Evolutionary conservation across 2,329 filamentous ascomycete species (phyloP).

Genomic region (Anisogramma anomala): DNA sequence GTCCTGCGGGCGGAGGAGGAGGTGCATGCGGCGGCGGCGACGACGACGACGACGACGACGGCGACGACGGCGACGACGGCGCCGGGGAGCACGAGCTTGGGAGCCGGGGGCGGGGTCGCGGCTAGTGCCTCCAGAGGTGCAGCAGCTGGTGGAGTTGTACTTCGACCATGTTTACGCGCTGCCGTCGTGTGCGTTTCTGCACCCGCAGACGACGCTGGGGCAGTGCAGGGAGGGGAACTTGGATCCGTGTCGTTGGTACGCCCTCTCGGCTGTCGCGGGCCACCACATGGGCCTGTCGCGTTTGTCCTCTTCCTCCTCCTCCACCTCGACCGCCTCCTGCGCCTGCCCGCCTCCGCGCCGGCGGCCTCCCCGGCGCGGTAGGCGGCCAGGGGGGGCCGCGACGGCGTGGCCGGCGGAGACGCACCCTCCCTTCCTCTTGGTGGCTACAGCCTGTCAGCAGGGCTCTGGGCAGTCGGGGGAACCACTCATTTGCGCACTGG

Average conservation of each 20-base stretch:
- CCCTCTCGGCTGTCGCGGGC: constrained; percentile 10
- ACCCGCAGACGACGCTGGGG: constrained; percentile 11
- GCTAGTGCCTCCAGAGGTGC: constrained; percentile 4
- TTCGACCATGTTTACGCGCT: constrained; percentile 11
- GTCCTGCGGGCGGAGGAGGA: constrained; percentile 1
- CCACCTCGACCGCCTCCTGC: no score
- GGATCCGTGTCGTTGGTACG: constrained; percentile 7
- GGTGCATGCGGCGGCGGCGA: not conserved
- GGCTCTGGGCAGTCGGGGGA: no score
- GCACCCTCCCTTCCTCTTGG: no score
- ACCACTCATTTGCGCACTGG: no score
- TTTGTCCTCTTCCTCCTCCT: no score
- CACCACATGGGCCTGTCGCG: constrained; percentile 6
- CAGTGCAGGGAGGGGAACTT: constrained; percentile 9
- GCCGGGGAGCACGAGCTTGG: not conserved
- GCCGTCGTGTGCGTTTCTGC: constrained; percentile 12
- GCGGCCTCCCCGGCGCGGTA: no score
- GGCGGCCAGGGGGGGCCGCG: no score
- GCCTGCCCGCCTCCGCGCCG: no score
- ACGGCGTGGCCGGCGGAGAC: no score
- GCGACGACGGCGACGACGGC: constrained; percentile 6
- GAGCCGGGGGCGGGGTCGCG: not conserved
- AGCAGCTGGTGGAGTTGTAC: constrained; percentile 11
- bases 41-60: constrained; percentile 7
- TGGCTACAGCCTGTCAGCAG: no score